These are phyloP conservation scores for Gossypium australe DNA, from an alignment of 345 rosid genomes.

Conservation along the genomic window DNA sequence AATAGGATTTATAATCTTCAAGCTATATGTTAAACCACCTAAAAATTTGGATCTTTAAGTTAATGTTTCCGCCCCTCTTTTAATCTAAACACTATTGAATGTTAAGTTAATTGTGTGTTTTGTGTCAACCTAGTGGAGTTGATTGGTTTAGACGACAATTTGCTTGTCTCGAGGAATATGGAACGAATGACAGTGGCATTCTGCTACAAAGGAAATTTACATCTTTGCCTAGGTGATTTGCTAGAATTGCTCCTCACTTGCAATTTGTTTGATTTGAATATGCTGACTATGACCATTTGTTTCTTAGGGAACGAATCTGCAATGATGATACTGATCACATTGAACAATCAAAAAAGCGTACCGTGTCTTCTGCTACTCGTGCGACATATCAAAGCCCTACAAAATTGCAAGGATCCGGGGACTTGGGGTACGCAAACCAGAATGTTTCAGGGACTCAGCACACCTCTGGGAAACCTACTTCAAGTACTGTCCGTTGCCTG, in stretches of 20 bases:
- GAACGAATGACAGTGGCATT: conserved; percentile 41
- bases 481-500: conserved; percentile 40
- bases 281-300: not conserved
- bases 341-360: conserved; percentile 26
- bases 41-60: not conserved
- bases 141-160: conserved; percentile 79
- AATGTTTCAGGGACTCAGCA: conserved; percentile 34
- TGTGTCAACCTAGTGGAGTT: conserved; percentile 47
- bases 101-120: not conserved
- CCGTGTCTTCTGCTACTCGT: conserved; percentile 32
- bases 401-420: conserved; percentile 11
- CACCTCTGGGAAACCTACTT: conserved; percentile 29
- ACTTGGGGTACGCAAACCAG: conserved; percentile 29
- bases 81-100: not conserved
- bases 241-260: not conserved
- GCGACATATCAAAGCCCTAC: conserved; percentile 41
- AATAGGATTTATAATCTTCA: not conserved
- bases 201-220: conserved; percentile 68
- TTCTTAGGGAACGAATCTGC: conserved; percentile 65
- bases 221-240: conserved; percentile 76
- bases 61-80: not conserved
- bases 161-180: conserved; percentile 76
- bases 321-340: conserved; percentile 34
- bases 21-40: not conserved
- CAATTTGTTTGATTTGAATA: not conserved